These are phyloP conservation scores for Epichloe coenophiala DNA, from an alignment of 2,329 filamentous ascomycete species.

Conservation along the genomic window DNA sequence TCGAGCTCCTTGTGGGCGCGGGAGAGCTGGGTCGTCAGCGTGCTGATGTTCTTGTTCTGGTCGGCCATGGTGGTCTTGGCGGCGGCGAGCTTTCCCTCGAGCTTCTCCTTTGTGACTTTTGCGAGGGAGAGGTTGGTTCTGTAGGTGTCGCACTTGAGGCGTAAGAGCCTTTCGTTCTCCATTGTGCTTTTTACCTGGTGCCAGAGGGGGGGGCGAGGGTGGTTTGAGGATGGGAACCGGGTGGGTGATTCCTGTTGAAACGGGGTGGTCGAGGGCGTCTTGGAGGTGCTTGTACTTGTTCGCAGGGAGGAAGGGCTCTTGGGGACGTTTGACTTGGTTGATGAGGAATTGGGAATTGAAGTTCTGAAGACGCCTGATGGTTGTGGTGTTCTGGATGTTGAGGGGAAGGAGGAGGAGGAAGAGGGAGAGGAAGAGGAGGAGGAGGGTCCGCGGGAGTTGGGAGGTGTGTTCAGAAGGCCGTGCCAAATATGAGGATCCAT, in stretches of 20 bases:
- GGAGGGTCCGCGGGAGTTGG: not conserved
- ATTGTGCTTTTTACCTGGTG: not conserved
- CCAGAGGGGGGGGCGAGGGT: not conserved
- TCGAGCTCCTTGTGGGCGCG: not conserved
- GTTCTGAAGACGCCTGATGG: not conserved
- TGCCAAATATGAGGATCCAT: not conserved
- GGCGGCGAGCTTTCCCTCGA: not conserved
- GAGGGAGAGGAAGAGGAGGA: too few relatives aligned
- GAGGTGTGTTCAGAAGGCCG: not conserved
- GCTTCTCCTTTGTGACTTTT: not conserved
- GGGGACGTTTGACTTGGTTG: too few relatives aligned
- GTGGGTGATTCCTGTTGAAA: too few relatives aligned
- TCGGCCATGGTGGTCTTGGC: not conserved
- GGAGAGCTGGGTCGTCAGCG: not conserved
- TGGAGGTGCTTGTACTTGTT: not conserved
- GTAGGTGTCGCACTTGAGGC: not conserved
- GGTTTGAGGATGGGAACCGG: not conserved
- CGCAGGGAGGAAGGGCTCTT: too few relatives aligned
- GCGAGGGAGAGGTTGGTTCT: not conserved
- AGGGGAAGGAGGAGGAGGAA: not conserved
- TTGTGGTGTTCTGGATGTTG: not conserved
- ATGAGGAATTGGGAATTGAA: not conserved
- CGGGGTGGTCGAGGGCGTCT: not conserved
- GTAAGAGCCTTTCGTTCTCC: not conserved
- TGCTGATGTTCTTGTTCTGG: not conserved